Base-by-base conservation (phyloP, 805 yeast species). In the Starmerella vaccinii region DNA sequence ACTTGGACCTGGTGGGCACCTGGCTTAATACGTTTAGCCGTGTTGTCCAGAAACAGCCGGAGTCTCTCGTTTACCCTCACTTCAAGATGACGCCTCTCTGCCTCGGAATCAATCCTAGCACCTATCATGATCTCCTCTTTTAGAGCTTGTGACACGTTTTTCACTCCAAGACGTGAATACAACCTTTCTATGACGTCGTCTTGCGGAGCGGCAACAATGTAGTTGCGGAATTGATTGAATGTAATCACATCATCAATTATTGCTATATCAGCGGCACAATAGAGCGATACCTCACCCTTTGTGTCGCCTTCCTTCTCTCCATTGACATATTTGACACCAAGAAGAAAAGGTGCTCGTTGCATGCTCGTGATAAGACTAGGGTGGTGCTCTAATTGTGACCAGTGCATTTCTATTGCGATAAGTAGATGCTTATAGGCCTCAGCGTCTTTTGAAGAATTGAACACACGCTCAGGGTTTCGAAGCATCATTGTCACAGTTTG, bases 221-320 rank as follows among this genome's bases (percentile, higher is more conserved):
- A 53, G 21, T 50, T 32, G 46, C 63, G 65, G 59, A 69, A 69
- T 43, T 60, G 59, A 51, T 68, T 66, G 58, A 58, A 68, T 5
- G 59, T 48, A 10, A 67, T 61, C 6, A 69, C 64, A 49, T 69
- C 68, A 49, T 69, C 71, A 9, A 65, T 66, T 34, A 69, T 59
- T 9, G 62, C 63, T 22, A 67, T 48, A 13, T 66, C 62, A 1
- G 51, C 13, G 1, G 69, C 65, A 4, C 49, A 21, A 13, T 60
- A 61, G 21, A 68, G 57, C 15, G 61, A 49, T 9, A 47, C 52
- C 30, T 52, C 53, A 1, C 56, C 54, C 5, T 56, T 54, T 1
- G 24, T 26, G 6, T 33, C 33, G 3, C 37, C 50, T 1, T 15
- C 47, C n/a, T 41, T 40, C 10, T 22, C n/a, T 5, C 21, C 16